Evolutionary conservation across 1,139 yeast genomes (phyloP).

Genomic region (Taiozyma sp.): DNA sequence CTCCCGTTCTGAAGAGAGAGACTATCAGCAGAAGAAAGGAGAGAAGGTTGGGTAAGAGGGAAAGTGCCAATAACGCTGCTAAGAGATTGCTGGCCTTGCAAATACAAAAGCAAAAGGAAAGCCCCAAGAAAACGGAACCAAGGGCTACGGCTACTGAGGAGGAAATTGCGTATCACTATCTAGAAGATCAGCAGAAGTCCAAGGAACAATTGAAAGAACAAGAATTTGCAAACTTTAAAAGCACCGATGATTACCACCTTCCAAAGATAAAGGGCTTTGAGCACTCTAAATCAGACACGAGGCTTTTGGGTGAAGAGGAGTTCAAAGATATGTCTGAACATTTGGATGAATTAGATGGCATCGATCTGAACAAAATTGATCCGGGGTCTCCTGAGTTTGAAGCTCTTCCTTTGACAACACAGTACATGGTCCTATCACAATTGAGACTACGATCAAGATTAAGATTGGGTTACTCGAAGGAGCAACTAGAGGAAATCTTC

Average conservation of each 20-base stretch:
- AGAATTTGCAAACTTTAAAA: conserved; percentile 23
- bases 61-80: conserved; percentile 71
- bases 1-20: conserved; percentile 76
- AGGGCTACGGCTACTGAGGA: conserved; percentile 6
- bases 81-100: conserved; percentile 77
- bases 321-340: conserved; percentile 54
- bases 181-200: conserved; percentile 39
- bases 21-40: conserved; percentile 71
- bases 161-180: conserved; percentile 25
- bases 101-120: conserved; percentile 52
- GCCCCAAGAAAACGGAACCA: conserved; percentile 1
- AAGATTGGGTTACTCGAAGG: conserved; percentile 92
- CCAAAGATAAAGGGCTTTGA: conserved; percentile 59
- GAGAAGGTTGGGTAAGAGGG: conserved; percentile 70
- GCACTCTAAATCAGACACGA: conserved; percentile 48
- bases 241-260: conserved; percentile 79
- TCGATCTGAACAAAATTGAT: conserved; percentile 66
- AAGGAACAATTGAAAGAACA: conserved; percentile 3
- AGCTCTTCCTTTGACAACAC: conserved; percentile 72
- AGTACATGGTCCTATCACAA: conserved; percentile 82
- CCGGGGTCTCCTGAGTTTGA: conserved; percentile 66
- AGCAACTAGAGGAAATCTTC: conserved; percentile 75
- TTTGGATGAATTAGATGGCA: conserved; percentile 64
- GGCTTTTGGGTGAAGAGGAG: conserved; percentile 74
- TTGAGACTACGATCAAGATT: conserved; percentile 79